Evolutionary conservation across 1,284 basidiomycete species (phyloP), one percentile per base, ranked within the genome.

Genomic region (Uromyces viciae-fabae): DNA sequence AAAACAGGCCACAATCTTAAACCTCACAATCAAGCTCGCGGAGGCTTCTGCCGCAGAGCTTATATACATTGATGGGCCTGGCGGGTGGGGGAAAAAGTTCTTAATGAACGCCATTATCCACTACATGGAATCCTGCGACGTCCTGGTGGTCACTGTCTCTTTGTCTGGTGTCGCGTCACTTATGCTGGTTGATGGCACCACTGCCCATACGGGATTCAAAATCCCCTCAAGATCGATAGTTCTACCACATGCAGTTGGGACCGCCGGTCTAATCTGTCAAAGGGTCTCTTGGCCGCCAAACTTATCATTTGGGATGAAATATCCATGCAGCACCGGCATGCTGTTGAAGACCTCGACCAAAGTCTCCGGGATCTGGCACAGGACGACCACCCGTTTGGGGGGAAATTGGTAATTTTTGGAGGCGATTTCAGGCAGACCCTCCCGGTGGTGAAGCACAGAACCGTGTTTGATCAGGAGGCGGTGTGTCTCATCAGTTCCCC

Each of bases 231-330:
- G 22, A 9, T 72, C 14, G 40, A 49, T 4, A n/a, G 22, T 3
- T 15, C n/a, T 7, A n/a, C 43, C 7, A 28, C 25, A 2, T 72
- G 69, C 31, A 54, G 52, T 28, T 28, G 5, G 2, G 43, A 38
- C 31, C 2, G 33, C 19, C 19, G 3, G 9, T 36, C 25, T 33
- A 14, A 15, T 3, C 15, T 33, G 15, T 25, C 25, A 2, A 40
- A 46, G 28, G 38, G 7, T 14, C 25, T 73, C 22, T 25, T 15
- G 2, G 15, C 14, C 2, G 25, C 33, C 19, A 58, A 60, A 19
- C 7, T 75, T 19, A 60, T 75, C n/a, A 75, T 62, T 5, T 75
- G 58, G 58, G 54, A 75, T 33, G 38, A 75, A 62, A 56, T 56
- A 19, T 40, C 73, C 40, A 28, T 75, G 54, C 38, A 33, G 33